Conservation (phyloP, 352 stramenopile species). For the Phytophthora podocarpi region DNA sequence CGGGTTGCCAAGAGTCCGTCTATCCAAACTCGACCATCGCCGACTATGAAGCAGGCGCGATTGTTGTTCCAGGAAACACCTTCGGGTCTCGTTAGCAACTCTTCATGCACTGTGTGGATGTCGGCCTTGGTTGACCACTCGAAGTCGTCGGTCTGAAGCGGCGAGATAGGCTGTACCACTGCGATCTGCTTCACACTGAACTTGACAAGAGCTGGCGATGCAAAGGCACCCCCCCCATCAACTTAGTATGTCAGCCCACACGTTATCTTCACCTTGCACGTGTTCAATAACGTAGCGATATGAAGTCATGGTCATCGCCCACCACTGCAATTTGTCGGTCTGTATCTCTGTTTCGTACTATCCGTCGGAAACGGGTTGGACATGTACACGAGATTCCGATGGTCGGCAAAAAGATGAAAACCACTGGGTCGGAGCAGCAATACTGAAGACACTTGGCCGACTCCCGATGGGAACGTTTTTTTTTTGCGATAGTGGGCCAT, state of each 20-base stretch:
- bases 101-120: background rate
- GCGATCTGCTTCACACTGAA: background rate
- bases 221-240: conserved; percentile 6
- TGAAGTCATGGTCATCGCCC: conserved; percentile 16
- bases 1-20: background rate
- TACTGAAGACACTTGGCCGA: conserved; percentile 14
- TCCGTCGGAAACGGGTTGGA: conserved; percentile 16
- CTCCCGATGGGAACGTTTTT: conserved; percentile 18
- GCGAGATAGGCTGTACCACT: background rate
- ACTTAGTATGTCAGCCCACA: conserved; percentile 15
- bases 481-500: conserved; percentile 30
- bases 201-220: too few species aligned
- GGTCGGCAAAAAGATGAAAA: conserved; percentile 31
- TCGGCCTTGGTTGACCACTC: background rate
- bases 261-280: background rate
- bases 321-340: conserved; percentile 23
- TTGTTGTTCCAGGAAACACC: background rate
- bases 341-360: conserved; percentile 9
- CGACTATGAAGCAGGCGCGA: background rate
- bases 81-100: background rate
- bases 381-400: conserved; percentile 33
- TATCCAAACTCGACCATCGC: background rate
- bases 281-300: conserved; percentile 34
- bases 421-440: conserved; percentile 14
- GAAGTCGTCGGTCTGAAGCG: background rate